Evolutionary conservation across 2,329 filamentous ascomycete genomes (phyloP), one percentile per base, ranked within the genome.

Genomic region (Claviceps sp.): DNA sequence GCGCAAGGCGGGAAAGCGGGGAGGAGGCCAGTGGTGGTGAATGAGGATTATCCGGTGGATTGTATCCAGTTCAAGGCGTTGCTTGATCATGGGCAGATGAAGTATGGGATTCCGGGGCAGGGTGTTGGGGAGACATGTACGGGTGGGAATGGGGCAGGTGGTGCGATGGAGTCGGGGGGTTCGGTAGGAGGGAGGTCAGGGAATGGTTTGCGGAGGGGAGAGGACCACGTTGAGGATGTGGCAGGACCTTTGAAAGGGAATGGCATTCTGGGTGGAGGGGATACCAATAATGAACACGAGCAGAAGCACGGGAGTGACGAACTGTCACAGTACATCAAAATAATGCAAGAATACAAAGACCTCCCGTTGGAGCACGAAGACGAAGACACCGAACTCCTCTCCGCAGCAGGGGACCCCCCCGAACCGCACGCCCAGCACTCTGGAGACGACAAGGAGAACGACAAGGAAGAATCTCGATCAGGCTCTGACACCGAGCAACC

Each of bases 11-110:
- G 3, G 1, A 14, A 24, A 16, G 19, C 19, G 24, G 16, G 8
- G 5, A 22, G 46, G 49, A 50, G 56, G 1, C 52, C 55, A 5
- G 60, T 73, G 2, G 59, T 95, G 3, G 82, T 89, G 11, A 84
- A 82, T 53, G 82, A 87, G 48, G 69, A 73, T 0, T 91, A 85
- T 59, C 78, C 83, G 0, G 68, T 84, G 2, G 84, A 89, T 52
- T 89, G 85, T 56, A 75, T 87, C 40, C 68, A 70, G 39, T 81
- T 78, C 56, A 70, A 73, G 5, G 66, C 68, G 1, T 56, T 89
- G 1, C 65, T 87, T 16, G 80, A 86, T 56, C 73, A 77, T 5
- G 67, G 68, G 3, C 79, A 82, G 57, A 64, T 65, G 26, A 76
- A 77, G 47, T 93, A 88, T 60, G 68, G 63, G 54, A 73, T 86